phyloP scores from a whole-genome alignment of 1,284 basidiomycete species.

The Cutaneotrichosporon mucoides region DNA sequence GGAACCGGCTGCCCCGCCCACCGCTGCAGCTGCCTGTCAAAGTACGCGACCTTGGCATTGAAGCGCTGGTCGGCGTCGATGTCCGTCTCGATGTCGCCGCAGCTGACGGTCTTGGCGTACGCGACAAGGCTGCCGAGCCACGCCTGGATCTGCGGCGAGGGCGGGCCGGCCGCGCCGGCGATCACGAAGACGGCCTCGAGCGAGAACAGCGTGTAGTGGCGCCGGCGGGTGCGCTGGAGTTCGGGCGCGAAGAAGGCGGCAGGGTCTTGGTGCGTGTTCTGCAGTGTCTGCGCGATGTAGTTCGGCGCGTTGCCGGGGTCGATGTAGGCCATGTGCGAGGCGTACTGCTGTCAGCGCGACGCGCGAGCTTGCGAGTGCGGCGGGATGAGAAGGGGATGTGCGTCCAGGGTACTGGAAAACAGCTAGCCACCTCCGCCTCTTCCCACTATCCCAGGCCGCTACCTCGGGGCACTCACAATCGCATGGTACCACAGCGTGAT shows the following conservation, averaged over 20 bases:
- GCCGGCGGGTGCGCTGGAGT: conserved; percentile 24
- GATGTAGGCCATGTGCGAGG: conserved; percentile 24
- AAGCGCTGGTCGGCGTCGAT: conserved; percentile 26
- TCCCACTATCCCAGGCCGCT: no score
- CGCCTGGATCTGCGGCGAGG: conserved; percentile 1
- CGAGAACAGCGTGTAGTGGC: conserved; percentile 34
- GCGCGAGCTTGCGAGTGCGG: background rate
- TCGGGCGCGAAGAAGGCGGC: conserved; percentile 21
- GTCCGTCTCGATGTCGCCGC: conserved; percentile 26
- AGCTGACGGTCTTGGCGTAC: conserved; percentile 19
- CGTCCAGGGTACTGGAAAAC: background rate
- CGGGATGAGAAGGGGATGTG: background rate
- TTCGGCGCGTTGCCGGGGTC: conserved; percentile 8
- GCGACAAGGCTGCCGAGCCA: conserved; percentile 20
- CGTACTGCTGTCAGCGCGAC: conserved; percentile 14
- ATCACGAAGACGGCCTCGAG: conserved; percentile 33
- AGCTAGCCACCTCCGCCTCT: background rate
- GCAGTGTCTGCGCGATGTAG: background rate
- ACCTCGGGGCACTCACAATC: conserved; percentile 19
- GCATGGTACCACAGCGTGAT: conserved; percentile 36
- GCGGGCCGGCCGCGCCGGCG: background rate
- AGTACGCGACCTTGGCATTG: conserved; percentile 25
- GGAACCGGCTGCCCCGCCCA: conserved; percentile 18
- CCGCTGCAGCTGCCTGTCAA: conserved; percentile 23
- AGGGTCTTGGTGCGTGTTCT: conserved; percentile 10